phyloP scores from a whole-genome alignment of 73 alveolate genomes.

The Blepharisma japonicum region DNA sequence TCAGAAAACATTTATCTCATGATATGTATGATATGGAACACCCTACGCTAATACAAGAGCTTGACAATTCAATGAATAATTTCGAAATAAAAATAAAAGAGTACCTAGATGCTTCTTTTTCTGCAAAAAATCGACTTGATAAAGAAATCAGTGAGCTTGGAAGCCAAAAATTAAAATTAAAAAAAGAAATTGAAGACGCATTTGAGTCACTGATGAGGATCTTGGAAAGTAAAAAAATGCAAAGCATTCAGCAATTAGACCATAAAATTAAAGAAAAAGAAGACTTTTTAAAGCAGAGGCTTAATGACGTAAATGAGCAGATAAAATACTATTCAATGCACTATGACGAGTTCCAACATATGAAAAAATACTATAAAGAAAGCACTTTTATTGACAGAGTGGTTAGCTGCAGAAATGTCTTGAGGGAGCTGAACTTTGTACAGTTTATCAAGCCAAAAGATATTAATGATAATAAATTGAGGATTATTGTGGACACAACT shows the following conservation, averaged over 20 bases:
- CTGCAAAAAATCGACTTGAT: neutral
- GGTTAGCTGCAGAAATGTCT: neutral
- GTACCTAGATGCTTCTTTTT: neutral
- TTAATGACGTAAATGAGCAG: constrained; percentile 11
- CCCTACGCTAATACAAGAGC: neutral
- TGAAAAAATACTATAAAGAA: constrained; percentile 5
- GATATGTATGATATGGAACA: constrained; percentile 11
- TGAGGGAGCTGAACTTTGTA: neutral
- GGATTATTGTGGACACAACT: neutral
- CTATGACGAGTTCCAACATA: neutral
- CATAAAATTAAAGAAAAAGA: constrained; percentile 5
- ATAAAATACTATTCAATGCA: constrained; percentile 1
- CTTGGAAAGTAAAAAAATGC: neutral
- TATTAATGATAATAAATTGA: neutral
- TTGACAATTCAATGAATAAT: neutral
- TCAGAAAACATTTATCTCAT: neutral
- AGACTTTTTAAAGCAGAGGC: constrained; percentile 5
- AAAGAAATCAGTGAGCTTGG: constrained; percentile 4
- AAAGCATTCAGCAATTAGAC: neutral
- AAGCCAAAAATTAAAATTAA: neutral
- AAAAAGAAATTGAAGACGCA: neutral
- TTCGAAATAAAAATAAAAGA: constrained; percentile 5
- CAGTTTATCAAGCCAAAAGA: neutral
- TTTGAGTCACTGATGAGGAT: neutral
- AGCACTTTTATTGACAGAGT: constrained; percentile 19